A percentile compares a stretch with the other conserved stretches of the same genome.
These are phyloP conservation scores for Pichia paraexigua DNA, from an alignment of 805 yeast species.

Conservation along the genomic window DNA sequence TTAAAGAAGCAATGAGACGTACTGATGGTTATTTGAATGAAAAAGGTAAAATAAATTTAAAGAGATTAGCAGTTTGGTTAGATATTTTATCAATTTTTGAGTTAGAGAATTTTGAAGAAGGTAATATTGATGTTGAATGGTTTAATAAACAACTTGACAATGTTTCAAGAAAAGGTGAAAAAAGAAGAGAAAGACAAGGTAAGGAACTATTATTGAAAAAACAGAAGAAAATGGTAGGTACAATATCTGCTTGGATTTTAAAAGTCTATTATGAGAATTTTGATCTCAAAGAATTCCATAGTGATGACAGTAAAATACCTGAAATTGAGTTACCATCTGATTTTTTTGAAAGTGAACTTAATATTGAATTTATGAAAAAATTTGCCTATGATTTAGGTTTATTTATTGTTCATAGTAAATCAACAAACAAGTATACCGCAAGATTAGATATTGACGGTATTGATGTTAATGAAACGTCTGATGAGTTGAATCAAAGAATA, in stretches of 20 bases:
- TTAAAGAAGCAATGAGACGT: constrained; percentile 67
- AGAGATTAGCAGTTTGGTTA: constrained; percentile 68
- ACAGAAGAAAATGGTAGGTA: constrained; percentile 67
- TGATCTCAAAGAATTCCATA: constrained; percentile 26
- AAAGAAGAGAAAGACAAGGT: constrained; percentile 57
- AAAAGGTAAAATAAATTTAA: constrained; percentile 70
- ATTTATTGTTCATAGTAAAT: constrained; percentile 54
- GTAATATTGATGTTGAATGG: constrained; percentile 84
- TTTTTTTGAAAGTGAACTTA: constrained; percentile 34
- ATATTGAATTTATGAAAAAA: constrained; percentile 53
- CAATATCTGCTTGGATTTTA: constrained; percentile 42
- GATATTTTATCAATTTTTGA: constrained; percentile 73
- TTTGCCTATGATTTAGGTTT: constrained; percentile 63
- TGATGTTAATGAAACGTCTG: constrained; percentile 57
- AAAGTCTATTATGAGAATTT: constrained; percentile 26
- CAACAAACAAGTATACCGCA: constrained; percentile 48
- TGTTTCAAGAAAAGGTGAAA: constrained; percentile 65
- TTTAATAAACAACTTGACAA: constrained; percentile 78
- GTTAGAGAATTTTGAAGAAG: constrained; percentile 74
- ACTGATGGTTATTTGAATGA: constrained; percentile 82
- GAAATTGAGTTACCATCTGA: constrained; percentile 39
- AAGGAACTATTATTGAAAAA: constrained; percentile 57
- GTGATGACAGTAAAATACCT: constrained; percentile 36
- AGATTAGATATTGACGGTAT: constrained; percentile 69
- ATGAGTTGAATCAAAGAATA: constrained; percentile 50